Base-by-base conservation (phyloP, 352 stramenopile genomes). In the Phytophthora idaei region DNA sequence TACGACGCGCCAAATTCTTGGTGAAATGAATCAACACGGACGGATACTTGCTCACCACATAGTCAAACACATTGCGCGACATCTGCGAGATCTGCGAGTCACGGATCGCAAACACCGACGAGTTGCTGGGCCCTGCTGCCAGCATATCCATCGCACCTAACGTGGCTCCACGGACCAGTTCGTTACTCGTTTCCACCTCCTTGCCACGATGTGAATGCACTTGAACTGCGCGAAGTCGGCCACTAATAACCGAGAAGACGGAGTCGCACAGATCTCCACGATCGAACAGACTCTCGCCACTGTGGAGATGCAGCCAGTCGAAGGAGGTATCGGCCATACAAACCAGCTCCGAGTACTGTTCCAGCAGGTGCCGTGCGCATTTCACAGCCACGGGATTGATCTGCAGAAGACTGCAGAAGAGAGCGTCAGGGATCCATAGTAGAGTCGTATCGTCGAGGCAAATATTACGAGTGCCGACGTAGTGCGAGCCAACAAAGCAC, bases 1-100 rank as follows among this genome's bases (percentile, higher is more conserved):
- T 67, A 5, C 81, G 81, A 48, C 81, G 79, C 1, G 85, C 86
- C 12, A 94, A 53, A 31, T 82, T 90, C 14, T 83, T 93, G 14
- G 88, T 96, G 32, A 96, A 94, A 53, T 94, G 83, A 45, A 94
- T 65, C 10, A 96, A 59, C 1, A 94, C 88, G 0, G 71, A 83
- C 21, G 88, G 86, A 32, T 85, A 63, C 10, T 79, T 73, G 48
- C 72, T 89, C 49, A 96, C 81, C 15, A 96, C 74, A 56, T 88
- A 96, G 63, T 96, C 88, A 42, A 96, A 94, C 25, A 96, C 86
- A 54, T 87, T 89, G 8, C 87, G 77, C 2, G 88, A 88, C 88
- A 96, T 96, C 50, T 93, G 80, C n/a, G 86, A 89, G 47, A 96
- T 93, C 54, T 94, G 85, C 0, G 85, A 96, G 59, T 96, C 88